These are phyloP conservation scores for Ustilago cynodontis DNA, from an alignment of 1,284 basidiomycete species.

Conservation along the genomic window DNA sequence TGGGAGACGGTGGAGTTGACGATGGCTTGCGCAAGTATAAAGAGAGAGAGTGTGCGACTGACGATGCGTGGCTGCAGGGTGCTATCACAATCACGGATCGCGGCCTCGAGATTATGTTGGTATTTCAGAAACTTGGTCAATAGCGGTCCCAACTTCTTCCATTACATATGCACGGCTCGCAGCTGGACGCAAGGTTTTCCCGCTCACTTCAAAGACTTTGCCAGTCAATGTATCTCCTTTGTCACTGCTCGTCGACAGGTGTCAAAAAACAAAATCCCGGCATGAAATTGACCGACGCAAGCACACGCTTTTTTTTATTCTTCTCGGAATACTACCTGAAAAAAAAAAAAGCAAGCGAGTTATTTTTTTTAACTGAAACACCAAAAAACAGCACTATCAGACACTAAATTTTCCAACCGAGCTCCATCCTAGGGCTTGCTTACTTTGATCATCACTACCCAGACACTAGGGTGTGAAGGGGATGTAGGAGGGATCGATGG, in stretches of 20 bases:
- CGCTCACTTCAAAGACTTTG: too few species aligned
- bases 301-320: too few species aligned
- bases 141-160: not conserved
- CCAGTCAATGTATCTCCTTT: too few species aligned
- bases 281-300: constrained; percentile 2
- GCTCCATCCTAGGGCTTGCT: not conserved
- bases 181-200: too few species aligned
- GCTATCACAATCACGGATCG: not conserved
- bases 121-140: not conserved
- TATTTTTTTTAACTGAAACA: constrained; percentile 1
- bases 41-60: not conserved
- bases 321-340: too few species aligned
- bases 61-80: not conserved
- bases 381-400: not conserved
- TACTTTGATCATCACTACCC: not conserved
- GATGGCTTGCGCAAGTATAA: not conserved
- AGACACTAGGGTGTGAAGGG: not conserved
- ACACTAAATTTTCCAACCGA: too few species aligned
- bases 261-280: not conserved
- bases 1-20: not conserved
- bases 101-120: not conserved
- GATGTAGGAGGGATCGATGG: not conserved
- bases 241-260: not conserved
- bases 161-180: constrained; percentile 1
- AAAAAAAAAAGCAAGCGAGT: not conserved